phyloP scores from a whole-genome alignment of 805 yeast species.

The Schizosaccharomyces osmophilus region DNA sequence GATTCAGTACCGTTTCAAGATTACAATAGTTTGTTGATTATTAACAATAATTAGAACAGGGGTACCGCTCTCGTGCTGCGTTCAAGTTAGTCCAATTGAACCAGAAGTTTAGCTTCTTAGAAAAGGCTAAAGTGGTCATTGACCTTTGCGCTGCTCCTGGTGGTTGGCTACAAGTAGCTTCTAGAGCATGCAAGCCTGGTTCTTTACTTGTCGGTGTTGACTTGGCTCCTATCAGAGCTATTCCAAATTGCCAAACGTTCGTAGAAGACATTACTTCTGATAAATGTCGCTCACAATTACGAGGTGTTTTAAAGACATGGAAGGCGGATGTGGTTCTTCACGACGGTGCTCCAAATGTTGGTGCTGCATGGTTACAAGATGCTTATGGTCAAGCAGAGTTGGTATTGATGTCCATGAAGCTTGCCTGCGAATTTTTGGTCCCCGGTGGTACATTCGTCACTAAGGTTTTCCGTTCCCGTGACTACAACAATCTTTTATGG shows the following conservation, averaged over 20 bases:
- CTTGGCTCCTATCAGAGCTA: constrained; percentile 88
- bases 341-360: constrained; percentile 99
- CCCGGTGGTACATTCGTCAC: constrained; percentile 92
- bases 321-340: constrained; percentile 82
- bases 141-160: constrained; percentile 99
- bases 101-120: constrained; percentile 83
- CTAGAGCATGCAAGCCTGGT: constrained; percentile 74
- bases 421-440: constrained; percentile 77
- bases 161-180: constrained; percentile 92
- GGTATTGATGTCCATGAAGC: constrained; percentile 72
- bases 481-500: constrained; percentile 92
- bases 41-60: constrained; percentile 13
- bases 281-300: constrained; percentile 78
- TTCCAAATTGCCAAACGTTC: constrained; percentile 82
- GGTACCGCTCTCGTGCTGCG: constrained; percentile 96
- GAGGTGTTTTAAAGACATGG: constrained; percentile 96
- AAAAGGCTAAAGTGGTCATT: constrained; percentile 81
- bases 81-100: constrained; percentile 85
- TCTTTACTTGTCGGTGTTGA: constrained; percentile 96
- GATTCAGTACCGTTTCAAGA: not conserved
- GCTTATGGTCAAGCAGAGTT: constrained; percentile 95
- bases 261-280: constrained; percentile 96
- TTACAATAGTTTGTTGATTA: not conserved
- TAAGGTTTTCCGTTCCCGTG: constrained; percentile 93
- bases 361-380: constrained; percentile 99